Conservation (phyloP, 2,329 filamentous ascomycete species). For the Zalaria obscura region DNA sequence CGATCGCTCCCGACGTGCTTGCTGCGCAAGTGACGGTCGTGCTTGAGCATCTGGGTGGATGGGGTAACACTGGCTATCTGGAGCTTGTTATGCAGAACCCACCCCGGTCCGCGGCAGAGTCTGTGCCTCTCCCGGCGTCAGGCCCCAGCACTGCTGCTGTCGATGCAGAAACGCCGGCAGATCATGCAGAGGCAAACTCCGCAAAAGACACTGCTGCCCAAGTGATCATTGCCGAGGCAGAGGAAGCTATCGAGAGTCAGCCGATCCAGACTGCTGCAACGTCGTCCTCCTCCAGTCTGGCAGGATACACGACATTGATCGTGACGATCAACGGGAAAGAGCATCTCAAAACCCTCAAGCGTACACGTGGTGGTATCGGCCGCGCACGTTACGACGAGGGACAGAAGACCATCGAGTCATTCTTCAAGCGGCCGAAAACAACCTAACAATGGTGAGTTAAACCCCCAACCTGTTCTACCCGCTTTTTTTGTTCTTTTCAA, state of each 20-base stretch:
- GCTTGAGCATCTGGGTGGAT: conserved; percentile 41
- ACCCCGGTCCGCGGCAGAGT: not conserved
- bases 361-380: conserved; percentile 70
- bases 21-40: conserved; percentile 22
- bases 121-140: too few species aligned
- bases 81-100: conserved; percentile 16
- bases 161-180: not conserved
- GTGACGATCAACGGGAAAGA: conserved; percentile 51
- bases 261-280: not conserved
- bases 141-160: not conserved
- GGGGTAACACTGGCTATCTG: conserved; percentile 53
- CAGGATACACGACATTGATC: conserved; percentile 37
- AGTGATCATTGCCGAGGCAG: not conserved
- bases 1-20: conserved; percentile 27
- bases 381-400: conserved; percentile 60
- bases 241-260: not conserved
- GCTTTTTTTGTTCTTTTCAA: conserved; percentile 5
- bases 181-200: not conserved
- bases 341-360: conserved; percentile 61
- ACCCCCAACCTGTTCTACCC: not conserved
- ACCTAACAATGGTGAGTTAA: conserved; percentile 13
- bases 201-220: not conserved
- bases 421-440: conserved; percentile 51
- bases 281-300: conserved; percentile 3
- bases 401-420: conserved; percentile 63